Conservation (phyloP, 352 stramenopile species). For the Lagenidium sp. region DNA sequence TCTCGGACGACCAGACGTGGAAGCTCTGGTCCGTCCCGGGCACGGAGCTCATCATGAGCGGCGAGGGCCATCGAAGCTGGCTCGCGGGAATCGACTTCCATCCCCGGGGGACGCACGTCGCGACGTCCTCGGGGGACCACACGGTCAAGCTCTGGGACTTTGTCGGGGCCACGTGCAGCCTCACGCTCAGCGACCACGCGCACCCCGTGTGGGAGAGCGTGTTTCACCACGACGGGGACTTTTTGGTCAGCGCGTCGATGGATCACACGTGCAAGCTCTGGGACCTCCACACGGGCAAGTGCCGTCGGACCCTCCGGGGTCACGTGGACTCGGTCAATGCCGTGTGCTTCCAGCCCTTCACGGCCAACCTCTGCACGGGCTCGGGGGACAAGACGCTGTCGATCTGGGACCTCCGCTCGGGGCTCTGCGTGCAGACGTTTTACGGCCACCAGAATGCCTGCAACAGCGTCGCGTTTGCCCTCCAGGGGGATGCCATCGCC, state of each 20-base stretch:
- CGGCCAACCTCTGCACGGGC: conserved; percentile 89
- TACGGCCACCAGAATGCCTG: conserved; percentile 93
- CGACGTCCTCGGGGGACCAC: conserved; percentile 88
- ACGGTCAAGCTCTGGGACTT: conserved; percentile 96
- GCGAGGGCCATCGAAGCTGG: conserved; percentile 90
- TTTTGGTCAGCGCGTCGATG: conserved; percentile 89
- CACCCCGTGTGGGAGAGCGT: conserved; percentile 90
- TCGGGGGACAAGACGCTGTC: conserved; percentile 94
- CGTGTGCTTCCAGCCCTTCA: conserved; percentile 91
- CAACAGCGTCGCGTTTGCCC: conserved; percentile 85
- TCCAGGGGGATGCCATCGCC: conserved; percentile 84
- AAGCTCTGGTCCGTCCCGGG: conserved; percentile 92
- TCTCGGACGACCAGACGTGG: conserved; percentile 93
- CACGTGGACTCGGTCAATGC: conserved; percentile 94
- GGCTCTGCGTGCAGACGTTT: conserved; percentile 90
- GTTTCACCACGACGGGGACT: conserved; percentile 93
- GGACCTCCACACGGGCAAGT: conserved; percentile 86
- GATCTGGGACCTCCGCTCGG: conserved; percentile 92
- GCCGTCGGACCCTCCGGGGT: conserved; percentile 89
- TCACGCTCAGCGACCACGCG: conserved; percentile 89
- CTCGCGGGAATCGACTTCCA: conserved; percentile 89
- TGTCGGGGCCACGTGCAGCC: conserved; percentile 74
- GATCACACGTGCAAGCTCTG: conserved; percentile 93
- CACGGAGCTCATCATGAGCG: conserved; percentile 93
- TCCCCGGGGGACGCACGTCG: conserved; percentile 87